These are phyloP conservation scores for Bathelium albidoporum DNA, from an alignment of 495 filamentous ascomycete genomes.

Conservation along the genomic window DNA sequence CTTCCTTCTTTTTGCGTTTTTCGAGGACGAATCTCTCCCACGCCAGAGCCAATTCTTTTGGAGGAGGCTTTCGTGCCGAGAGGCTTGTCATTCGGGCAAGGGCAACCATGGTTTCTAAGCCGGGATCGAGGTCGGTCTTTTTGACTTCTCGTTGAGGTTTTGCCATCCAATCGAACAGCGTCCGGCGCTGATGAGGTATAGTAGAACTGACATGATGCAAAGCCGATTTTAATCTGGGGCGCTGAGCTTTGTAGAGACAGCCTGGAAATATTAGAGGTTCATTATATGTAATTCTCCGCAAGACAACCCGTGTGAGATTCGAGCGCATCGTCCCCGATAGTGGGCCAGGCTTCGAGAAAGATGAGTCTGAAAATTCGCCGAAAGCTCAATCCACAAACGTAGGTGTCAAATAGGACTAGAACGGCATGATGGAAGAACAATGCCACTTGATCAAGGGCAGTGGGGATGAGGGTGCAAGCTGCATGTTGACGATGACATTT, in stretches of 20 bases:
- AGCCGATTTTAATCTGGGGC: neutral
- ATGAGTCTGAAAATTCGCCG: too few relatives aligned
- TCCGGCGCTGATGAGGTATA: slow-evolving; percentile 32
- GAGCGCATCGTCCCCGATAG: slow-evolving; percentile 53
- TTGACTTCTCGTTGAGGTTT: slow-evolving; percentile 44
- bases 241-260: slow-evolving; percentile 9
- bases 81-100: slow-evolving; percentile 37
- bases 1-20: slow-evolving; percentile 38
- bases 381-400: neutral
- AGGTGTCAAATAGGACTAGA: neutral
- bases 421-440: neutral
- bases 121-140: slow-evolving; percentile 48
- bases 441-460: neutral
- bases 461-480: neutral
- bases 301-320: slow-evolving; percentile 65
- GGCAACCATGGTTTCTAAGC: slow-evolving; percentile 46
- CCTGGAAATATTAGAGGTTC: slow-evolving; percentile 15
- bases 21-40: slow-evolving; percentile 50
- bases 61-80: slow-evolving; percentile 45
- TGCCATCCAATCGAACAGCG: slow-evolving; percentile 48
- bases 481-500: slow-evolving; percentile 1
- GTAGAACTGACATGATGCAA: slow-evolving; percentile 14
- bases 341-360: neutral
- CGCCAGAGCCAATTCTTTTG: slow-evolving; percentile 49
- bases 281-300: slow-evolving; percentile 39